A percentile compares a stretch with the other conserved stretches of the same genome.
phyloP scores from a whole-genome alignment of 768 basidiomycete genomes.

The Cyclocybe cylindracea region DNA sequence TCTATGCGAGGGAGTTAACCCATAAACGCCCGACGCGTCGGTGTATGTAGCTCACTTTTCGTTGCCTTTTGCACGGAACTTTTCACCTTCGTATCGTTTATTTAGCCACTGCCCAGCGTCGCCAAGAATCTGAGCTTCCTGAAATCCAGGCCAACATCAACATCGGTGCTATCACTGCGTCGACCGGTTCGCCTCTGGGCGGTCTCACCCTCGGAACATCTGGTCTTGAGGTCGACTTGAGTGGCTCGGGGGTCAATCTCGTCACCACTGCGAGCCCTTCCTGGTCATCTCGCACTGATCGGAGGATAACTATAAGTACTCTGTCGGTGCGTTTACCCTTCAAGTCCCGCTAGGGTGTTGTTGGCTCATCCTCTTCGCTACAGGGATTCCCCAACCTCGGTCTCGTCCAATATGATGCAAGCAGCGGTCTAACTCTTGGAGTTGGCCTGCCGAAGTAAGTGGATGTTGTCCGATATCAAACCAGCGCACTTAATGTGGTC shows the following conservation, averaged over 20 bases:
- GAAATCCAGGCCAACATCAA: background rate
- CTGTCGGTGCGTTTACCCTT: background rate
- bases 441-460: too few relatives aligned
- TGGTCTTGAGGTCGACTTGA: background rate
- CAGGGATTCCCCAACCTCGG: background rate
- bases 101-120: constrained; percentile 3
- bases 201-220: background rate
- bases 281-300: background rate
- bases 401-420: too few relatives aligned
- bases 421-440: too few relatives aligned
- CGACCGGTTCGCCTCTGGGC: constrained; percentile 2
- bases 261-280: background rate
- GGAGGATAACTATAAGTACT: background rate
- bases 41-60: background rate
- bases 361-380: background rate
- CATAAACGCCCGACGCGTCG: constrained; percentile 2
- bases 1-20: background rate
- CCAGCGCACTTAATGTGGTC: too few relatives aligned
- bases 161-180: background rate
- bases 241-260: background rate
- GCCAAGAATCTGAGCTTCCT: background rate
- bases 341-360: background rate
- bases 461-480: too few relatives aligned
- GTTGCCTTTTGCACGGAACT: background rate
- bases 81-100: background rate